Percentiles rank a stretch among this genome's conserved stretches.
Conservation (phyloP, 2,329 filamentous ascomycete species). For the Aspergillus fumigatus region DNA sequence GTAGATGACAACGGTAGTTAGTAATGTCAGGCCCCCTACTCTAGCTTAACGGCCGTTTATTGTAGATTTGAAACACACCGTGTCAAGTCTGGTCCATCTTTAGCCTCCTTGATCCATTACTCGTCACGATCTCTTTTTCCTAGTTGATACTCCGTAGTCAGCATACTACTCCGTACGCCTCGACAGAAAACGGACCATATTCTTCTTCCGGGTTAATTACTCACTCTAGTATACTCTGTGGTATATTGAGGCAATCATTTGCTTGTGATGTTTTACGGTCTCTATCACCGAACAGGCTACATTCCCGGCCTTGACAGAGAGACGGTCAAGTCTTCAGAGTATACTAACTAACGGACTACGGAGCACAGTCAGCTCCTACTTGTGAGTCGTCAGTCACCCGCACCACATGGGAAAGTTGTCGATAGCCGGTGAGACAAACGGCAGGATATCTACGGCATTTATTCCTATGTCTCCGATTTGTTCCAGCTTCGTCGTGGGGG, state of each 20-base stretch:
- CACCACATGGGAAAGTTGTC: not conserved
- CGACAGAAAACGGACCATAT: not conserved
- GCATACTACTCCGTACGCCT: not conserved
- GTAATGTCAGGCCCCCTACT: not conserved
- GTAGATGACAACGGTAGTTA: not conserved
- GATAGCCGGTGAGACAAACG: not conserved
- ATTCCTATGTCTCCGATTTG: not conserved
- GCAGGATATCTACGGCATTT: not conserved
- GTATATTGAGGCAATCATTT: not conserved
- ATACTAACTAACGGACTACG: not conserved
- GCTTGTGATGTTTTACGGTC: not conserved
- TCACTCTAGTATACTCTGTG: not conserved
- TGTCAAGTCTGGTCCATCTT: not conserved
- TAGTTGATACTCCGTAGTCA: too few relatives aligned
- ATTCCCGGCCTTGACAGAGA: not conserved
- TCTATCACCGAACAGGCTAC: not conserved
- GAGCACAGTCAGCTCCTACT: too few relatives aligned
- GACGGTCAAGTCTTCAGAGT: not conserved
- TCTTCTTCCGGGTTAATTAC: not conserved
- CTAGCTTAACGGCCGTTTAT: not conserved
- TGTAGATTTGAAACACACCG: not conserved
- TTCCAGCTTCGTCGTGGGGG: not conserved
- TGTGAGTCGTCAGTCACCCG: too few relatives aligned
- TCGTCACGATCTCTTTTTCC: too few relatives aligned
- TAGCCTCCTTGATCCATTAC: not conserved